Evolutionary conservation across 768 basidiomycete species (phyloP).

Genomic region (Grammothele lineata): DNA sequence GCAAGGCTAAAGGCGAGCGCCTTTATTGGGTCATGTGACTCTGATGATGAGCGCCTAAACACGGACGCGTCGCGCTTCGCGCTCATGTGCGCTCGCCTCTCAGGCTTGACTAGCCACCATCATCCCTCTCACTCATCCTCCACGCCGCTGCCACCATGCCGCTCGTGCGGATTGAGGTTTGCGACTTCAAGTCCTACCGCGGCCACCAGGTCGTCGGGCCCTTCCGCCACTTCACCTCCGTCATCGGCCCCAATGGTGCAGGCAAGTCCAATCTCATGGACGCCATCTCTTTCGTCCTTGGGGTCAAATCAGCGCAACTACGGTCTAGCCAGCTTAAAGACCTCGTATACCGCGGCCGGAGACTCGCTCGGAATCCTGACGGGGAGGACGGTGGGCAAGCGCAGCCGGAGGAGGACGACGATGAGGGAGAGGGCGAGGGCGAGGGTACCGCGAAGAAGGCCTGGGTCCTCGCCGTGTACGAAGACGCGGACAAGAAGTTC

Average conservation of each 20-base stretch:
- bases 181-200: slow-evolving; percentile 96
- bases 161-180: slow-evolving; percentile 81
- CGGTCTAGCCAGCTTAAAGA: slow-evolving; percentile 93
- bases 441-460: slow-evolving; percentile 89
- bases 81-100: no score
- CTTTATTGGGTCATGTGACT: no score
- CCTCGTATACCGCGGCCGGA: slow-evolving; percentile 89
- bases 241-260: slow-evolving; percentile 98
- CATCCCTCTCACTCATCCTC: no score
- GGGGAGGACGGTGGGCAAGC: slow-evolving; percentile 34
- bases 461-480: slow-evolving; percentile 92
- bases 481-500: slow-evolving; percentile 72
- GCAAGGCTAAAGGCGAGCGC: no score
- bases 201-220: slow-evolving; percentile 87
- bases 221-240: slow-evolving; percentile 89
- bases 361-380: slow-evolving; percentile 50
- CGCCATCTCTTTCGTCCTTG: slow-evolving; percentile 97
- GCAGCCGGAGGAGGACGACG: slow-evolving; percentile 48
- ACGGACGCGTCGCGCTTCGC: no score
- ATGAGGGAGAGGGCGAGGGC: slow-evolving; percentile 47
- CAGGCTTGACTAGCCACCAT: no score
- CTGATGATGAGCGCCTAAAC: no score
- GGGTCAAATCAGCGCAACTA: slow-evolving; percentile 90
- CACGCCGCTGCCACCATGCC: slow-evolving; percentile 48
- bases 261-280: slow-evolving; percentile 99